A percentile compares a stretch with the other conserved stretches of the same genome.
These are phyloP conservation scores for Claviceps monticola DNA, from an alignment of 2,329 filamentous ascomycete genomes.

Conservation along the genomic window DNA sequence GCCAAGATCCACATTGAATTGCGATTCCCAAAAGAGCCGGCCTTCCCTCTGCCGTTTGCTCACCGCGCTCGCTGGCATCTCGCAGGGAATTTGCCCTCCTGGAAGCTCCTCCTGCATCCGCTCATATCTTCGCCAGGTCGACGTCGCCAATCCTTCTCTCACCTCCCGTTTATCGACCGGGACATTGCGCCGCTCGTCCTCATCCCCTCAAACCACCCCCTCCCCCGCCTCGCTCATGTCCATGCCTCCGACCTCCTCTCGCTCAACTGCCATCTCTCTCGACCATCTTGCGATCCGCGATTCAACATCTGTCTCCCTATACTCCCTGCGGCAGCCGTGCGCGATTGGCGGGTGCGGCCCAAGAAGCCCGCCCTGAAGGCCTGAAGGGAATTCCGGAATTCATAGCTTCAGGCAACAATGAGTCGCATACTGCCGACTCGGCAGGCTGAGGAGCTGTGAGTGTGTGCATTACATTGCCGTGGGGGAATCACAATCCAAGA, in stretches of 20 bases:
- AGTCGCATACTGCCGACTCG: slow-evolving; percentile 61
- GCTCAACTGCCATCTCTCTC: not conserved
- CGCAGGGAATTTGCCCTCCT: too few species aligned
- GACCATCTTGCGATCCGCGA: not conserved
- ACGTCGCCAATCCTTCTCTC: not conserved
- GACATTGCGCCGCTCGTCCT: too few species aligned
- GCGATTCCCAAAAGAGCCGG: too few species aligned
- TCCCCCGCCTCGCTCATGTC: not conserved
- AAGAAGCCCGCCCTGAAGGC: not conserved
- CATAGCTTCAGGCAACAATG: slow-evolving; percentile 31
- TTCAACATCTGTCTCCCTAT: not conserved
- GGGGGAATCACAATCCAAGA: not conserved
- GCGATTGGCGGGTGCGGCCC: slow-evolving; percentile 1
- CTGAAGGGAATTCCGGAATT: not conserved
- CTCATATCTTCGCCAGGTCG: too few species aligned
- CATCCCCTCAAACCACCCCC: not conserved
- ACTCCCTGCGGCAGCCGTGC: not conserved
- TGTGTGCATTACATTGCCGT: slow-evolving; percentile 12
- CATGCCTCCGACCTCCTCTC: slow-evolving; percentile 5
- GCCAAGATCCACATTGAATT: too few species aligned
- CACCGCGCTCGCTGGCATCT: too few species aligned
- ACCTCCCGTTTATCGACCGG: not conserved
- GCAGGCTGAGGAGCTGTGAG: slow-evolving; percentile 82
- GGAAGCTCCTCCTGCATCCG: not conserved
- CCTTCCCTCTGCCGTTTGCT: too few species aligned